phyloP scores from a whole-genome alignment of 768 basidiomycete genomes.

The Termitomyces sp. region DNA sequence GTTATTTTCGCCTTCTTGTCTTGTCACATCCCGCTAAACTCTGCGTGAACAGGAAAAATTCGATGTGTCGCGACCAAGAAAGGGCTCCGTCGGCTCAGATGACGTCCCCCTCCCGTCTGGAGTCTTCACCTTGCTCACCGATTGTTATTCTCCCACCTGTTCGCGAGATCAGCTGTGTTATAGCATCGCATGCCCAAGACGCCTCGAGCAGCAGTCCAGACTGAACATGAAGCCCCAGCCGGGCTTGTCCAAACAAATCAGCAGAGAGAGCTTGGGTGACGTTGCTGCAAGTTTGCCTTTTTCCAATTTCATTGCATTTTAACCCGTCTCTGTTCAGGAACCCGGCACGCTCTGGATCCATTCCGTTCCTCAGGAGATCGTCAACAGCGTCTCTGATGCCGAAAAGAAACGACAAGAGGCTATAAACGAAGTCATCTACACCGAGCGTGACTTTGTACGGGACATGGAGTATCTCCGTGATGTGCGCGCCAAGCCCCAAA shows the following conservation, averaged over 20 bases:
- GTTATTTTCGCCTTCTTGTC: conserved; percentile 9
- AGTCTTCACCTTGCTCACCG: conserved; percentile 93
- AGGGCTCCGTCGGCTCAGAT: conserved; percentile 47
- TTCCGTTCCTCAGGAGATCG: conserved; percentile 91
- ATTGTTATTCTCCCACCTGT: conserved; percentile 98
- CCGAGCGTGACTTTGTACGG: conserved; percentile 95
- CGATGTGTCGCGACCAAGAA: conserved; percentile 30
- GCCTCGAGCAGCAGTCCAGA: conserved; percentile 91
- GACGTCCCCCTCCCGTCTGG: conserved; percentile 81
- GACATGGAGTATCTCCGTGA: conserved; percentile 98
- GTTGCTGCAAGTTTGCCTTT: conserved; percentile 51
- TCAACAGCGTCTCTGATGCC: conserved; percentile 85
- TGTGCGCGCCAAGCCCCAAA: conserved; percentile 42
- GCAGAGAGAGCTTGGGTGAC: conserved; percentile 78
- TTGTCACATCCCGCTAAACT: neutral
- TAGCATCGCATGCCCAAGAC: conserved; percentile 91
- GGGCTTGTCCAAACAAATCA: conserved; percentile 82
- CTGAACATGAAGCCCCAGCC: conserved; percentile 94
- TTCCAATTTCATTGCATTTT: conserved; percentile 2
- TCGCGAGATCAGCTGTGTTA: conserved; percentile 94
- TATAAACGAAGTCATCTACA: conserved; percentile 94
- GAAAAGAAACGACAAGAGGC: conserved; percentile 98
- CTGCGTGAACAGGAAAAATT: conserved; percentile 24
- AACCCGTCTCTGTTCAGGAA: conserved; percentile 24
- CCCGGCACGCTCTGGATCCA: conserved; percentile 91